Conservation (phyloP, 352 stramenopile genomes). For the Blastocystis sp. region DNA sequence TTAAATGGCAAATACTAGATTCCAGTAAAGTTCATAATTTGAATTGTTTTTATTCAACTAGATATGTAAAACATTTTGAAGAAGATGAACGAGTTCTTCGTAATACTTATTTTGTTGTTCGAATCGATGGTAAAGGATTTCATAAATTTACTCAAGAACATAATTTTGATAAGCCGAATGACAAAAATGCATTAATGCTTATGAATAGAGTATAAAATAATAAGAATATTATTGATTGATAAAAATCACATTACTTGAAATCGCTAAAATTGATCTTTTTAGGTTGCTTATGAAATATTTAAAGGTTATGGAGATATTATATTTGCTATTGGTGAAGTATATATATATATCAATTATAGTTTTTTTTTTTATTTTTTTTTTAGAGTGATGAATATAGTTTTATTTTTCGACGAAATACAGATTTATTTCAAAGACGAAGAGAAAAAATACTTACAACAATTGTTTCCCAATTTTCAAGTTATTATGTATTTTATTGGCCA, state of each 20-base stretch:
- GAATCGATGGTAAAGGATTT: constrained; percentile 44
- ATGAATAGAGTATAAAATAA: constrained; percentile 45
- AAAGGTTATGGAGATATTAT: constrained; percentile 43
- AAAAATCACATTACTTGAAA: no score
- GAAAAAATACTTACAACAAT: constrained; percentile 45
- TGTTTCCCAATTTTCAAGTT: constrained; percentile 43
- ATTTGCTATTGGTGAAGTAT: constrained; percentile 45
- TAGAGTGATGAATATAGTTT: constrained; percentile 47
- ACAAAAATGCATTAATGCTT: constrained; percentile 38
- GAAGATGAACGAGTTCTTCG: constrained; percentile 40
- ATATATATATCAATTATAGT: no score
- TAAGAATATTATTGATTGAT: no score
- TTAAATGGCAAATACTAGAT: constrained; percentile 36
- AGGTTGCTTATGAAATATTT: constrained; percentile 39
- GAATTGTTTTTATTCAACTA: not conserved
- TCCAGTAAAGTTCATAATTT: constrained; percentile 7
- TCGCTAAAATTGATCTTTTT: not conserved
- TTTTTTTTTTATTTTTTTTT: no score
- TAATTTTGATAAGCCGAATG: constrained; percentile 45
- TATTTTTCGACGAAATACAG: constrained; percentile 40
- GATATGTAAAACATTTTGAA: constrained; percentile 41
- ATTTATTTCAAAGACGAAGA: constrained; percentile 40
- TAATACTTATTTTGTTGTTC: constrained; percentile 46
- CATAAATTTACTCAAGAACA: constrained; percentile 44
- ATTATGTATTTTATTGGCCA: constrained; percentile 47